These are phyloP conservation scores for Trametes maxima DNA, from an alignment of 768 basidiomycete genomes.

Conservation along the genomic window DNA sequence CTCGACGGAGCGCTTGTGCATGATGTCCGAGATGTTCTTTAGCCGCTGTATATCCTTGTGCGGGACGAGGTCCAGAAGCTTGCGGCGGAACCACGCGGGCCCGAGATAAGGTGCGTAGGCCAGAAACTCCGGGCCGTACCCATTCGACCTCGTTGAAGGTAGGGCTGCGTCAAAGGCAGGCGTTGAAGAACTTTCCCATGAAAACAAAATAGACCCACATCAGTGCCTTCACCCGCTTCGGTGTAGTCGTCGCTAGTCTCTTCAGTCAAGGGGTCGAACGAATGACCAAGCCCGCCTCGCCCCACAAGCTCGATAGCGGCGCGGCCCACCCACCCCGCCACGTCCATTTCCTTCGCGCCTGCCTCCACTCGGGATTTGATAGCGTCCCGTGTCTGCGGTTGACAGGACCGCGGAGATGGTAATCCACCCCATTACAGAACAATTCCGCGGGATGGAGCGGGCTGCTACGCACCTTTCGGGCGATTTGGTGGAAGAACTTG, in stretches of 20 bases:
- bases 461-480: too few relatives aligned
- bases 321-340: not conserved
- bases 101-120: conserved; percentile 46
- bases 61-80: conserved; percentile 44
- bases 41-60: conserved; percentile 42
- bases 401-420: not conserved
- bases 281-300: not conserved
- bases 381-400: not conserved
- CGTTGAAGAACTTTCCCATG: not conserved
- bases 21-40: conserved; percentile 48
- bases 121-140: conserved; percentile 45
- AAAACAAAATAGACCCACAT: conserved; percentile 26
- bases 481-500: too few relatives aligned
- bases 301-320: not conserved
- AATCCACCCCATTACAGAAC: too few relatives aligned
- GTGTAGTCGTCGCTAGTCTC: conserved; percentile 18
- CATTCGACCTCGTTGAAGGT: conserved; percentile 28
- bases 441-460: too few relatives aligned
- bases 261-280: not conserved
- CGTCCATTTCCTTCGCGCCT: not conserved
- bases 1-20: conserved; percentile 43
- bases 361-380: not conserved
- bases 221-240: conserved; percentile 23
- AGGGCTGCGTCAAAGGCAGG: not conserved
- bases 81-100: conserved; percentile 43